phyloP scores from a whole-genome alignment of 2,329 filamentous ascomycete species.

The Aspergillus cejpii region DNA sequence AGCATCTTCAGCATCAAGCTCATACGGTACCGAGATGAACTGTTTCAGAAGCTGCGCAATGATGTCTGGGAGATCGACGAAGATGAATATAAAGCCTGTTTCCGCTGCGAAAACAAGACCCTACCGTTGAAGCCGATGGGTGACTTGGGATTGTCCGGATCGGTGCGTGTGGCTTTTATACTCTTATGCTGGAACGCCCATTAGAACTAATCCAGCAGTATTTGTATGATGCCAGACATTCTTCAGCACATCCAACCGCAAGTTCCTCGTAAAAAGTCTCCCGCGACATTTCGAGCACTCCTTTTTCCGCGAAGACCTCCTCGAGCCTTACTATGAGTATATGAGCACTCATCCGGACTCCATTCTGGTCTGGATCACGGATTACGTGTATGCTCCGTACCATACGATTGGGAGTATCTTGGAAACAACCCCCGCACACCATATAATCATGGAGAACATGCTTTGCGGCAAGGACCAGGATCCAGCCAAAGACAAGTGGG shows the following conservation, averaged over 20 bases:
- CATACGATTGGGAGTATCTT: slow-evolving; percentile 54
- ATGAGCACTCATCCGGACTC: slow-evolving; percentile 56
- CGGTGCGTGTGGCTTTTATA: slow-evolving; percentile 35
- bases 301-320: slow-evolving; percentile 61
- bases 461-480: slow-evolving; percentile 53
- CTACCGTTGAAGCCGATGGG: slow-evolving; percentile 52
- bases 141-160: slow-evolving; percentile 68
- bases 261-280: slow-evolving; percentile 64
- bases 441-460: slow-evolving; percentile 73
- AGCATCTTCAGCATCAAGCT: slow-evolving; percentile 47
- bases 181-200: too few relatives aligned
- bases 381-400: slow-evolving; percentile 56
- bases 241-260: slow-evolving; percentile 60
- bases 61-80: slow-evolving; percentile 50
- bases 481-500: slow-evolving; percentile 49
- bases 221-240: slow-evolving; percentile 53
- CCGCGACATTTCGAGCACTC: slow-evolving; percentile 63
- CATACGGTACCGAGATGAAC: slow-evolving; percentile 41
- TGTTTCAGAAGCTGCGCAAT: slow-evolving; percentile 49
- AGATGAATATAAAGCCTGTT: slow-evolving; percentile 50
- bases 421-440: slow-evolving; percentile 59
- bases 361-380: slow-evolving; percentile 63
- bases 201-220: too few relatives aligned
- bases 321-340: slow-evolving; percentile 59
- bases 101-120: slow-evolving; percentile 40